These are phyloP conservation scores for Rhipidocladum racemiflorum DNA, from an alignment of 176 grass and related monocot species.

Conservation along the genomic window DNA sequence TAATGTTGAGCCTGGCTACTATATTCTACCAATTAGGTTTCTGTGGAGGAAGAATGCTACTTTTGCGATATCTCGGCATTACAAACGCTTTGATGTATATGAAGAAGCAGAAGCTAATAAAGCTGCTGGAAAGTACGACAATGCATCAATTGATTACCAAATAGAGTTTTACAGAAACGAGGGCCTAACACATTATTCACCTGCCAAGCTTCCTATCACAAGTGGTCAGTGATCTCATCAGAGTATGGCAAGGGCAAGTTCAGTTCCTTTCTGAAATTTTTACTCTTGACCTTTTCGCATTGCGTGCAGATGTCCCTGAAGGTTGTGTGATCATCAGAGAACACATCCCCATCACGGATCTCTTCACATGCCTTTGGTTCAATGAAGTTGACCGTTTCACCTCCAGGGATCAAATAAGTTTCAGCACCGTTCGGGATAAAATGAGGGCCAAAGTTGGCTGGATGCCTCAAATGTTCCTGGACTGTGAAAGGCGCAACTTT, in stretches of 20 bases:
- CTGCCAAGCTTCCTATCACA: slow-evolving; percentile 87
- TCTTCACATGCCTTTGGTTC: slow-evolving; percentile 99
- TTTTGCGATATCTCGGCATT: slow-evolving; percentile 92
- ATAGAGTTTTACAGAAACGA: slow-evolving; percentile 94
- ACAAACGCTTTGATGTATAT: slow-evolving; percentile 94
- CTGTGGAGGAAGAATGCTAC: slow-evolving; percentile 80
- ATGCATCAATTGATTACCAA: slow-evolving; percentile 84
- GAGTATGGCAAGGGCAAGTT: neutral
- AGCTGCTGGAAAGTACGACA: slow-evolving; percentile 95
- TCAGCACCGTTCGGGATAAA: slow-evolving; percentile 91
- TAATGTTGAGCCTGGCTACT: neutral
- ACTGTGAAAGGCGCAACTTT: slow-evolving; percentile 92
- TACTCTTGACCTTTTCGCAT: neutral
- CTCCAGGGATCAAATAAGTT: slow-evolving; percentile 92
- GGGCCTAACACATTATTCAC: slow-evolving; percentile 77
- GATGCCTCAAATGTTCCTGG: slow-evolving; percentile 84
- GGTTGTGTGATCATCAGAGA: slow-evolving; percentile 99
- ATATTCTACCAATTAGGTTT: slow-evolving; percentile 55
- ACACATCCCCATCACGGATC: slow-evolving; percentile 81
- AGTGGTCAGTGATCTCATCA: slow-evolving; percentile 59
- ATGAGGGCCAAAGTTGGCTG: slow-evolving; percentile 75
- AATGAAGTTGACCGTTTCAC: slow-evolving; percentile 98
- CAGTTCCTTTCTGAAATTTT: neutral
- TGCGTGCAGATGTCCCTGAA: slow-evolving; percentile 79
- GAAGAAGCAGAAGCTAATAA: slow-evolving; percentile 99